These are phyloP conservation scores for Flammula alnicola DNA, from an alignment of 1,284 basidiomycete genomes.

Conservation along the genomic window DNA sequence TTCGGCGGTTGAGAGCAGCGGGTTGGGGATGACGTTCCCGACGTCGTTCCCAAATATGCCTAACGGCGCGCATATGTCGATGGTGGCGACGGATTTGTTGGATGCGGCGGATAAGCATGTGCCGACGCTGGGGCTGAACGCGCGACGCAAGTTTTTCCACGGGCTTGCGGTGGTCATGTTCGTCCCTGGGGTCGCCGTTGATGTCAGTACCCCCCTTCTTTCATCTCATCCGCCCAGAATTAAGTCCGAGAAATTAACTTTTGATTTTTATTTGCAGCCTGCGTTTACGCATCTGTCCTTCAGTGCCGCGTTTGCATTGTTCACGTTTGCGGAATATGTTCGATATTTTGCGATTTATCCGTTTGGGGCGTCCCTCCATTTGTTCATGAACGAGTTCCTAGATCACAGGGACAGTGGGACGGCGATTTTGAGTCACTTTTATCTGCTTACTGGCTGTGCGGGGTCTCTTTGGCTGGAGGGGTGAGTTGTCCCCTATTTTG, in stretches of 20 bases:
- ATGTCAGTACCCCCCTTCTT: slow-evolving; percentile 68
- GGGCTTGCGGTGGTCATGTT: slow-evolving; percentile 96
- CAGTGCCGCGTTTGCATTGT: slow-evolving; percentile 90
- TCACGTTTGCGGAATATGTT: slow-evolving; percentile 95
- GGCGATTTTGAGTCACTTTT: slow-evolving; percentile 97
- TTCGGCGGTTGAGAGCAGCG: slow-evolving; percentile 1
- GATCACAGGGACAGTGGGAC: slow-evolving; percentile 96
- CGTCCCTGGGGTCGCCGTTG: slow-evolving; percentile 89
- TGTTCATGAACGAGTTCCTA: slow-evolving; percentile 98
- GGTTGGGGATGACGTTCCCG: slow-evolving; percentile 51
- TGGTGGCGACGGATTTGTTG: slow-evolving; percentile 80
- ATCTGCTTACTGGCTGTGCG: slow-evolving; percentile 94
- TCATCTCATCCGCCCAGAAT: too few species aligned
- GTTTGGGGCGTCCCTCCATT: slow-evolving; percentile 90
- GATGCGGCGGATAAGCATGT: slow-evolving; percentile 88
- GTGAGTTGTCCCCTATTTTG: slow-evolving; percentile 49
- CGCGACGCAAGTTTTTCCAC: slow-evolving; percentile 98
- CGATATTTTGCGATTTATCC: slow-evolving; percentile 99
- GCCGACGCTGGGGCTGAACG: slow-evolving; percentile 90
- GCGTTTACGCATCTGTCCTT: slow-evolving; percentile 96
- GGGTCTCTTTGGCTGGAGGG: slow-evolving; percentile 95
- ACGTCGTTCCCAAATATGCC: slow-evolving; percentile 59
- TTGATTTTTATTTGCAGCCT: slow-evolving; percentile 63
- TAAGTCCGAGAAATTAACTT: too few species aligned
- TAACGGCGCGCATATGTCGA: slow-evolving; percentile 22